These are phyloP conservation scores for Paecilomyces sp. DNA, from an alignment of 2,329 filamentous ascomycete species.

Conservation along the genomic window DNA sequence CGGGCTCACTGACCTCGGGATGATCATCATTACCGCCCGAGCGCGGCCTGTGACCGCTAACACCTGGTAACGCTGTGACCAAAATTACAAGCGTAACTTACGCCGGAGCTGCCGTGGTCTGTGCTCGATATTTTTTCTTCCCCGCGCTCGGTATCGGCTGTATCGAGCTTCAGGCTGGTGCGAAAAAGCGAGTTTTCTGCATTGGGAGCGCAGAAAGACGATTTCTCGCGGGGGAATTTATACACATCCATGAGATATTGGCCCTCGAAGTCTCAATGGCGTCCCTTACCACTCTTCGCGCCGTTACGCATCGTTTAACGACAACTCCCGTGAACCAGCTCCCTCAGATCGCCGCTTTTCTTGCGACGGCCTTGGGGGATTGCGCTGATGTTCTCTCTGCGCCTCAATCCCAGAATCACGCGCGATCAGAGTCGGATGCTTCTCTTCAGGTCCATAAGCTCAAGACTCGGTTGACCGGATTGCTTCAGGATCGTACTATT, in stretches of 20 bases:
- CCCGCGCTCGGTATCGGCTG: slow-evolving; percentile 1
- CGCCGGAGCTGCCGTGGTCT: not conserved
- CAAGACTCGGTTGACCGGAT: slow-evolving; percentile 67
- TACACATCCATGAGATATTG: not conserved
- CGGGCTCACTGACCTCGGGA: not conserved
- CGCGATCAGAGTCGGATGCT: slow-evolving; percentile 58
- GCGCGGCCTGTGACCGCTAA: not conserved
- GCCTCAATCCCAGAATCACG: slow-evolving; percentile 49
- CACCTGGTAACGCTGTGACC: not conserved
- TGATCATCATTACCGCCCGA: not conserved
- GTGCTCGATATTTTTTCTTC: not conserved
- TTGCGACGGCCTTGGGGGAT: slow-evolving; percentile 51
- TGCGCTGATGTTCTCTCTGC: slow-evolving; percentile 57
- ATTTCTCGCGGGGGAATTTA: not conserved
- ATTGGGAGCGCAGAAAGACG: not conserved
- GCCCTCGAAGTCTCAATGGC: slow-evolving; percentile 13
- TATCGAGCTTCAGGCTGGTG: not conserved
- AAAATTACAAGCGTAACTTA: not conserved
- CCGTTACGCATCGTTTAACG: slow-evolving; percentile 49
- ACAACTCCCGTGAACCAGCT: slow-evolving; percentile 67
- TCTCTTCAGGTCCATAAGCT: slow-evolving; percentile 72
- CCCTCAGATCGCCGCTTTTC: slow-evolving; percentile 62
- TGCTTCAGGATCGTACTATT: slow-evolving; percentile 68
- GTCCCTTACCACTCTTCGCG: slow-evolving; percentile 31
- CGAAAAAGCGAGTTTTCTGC: not conserved